Percentiles rank a stretch among this genome's conserved stretches.
Evolutionary conservation across 345 rosid species (phyloP).

Genomic region (Citropsis articulata): DNA sequence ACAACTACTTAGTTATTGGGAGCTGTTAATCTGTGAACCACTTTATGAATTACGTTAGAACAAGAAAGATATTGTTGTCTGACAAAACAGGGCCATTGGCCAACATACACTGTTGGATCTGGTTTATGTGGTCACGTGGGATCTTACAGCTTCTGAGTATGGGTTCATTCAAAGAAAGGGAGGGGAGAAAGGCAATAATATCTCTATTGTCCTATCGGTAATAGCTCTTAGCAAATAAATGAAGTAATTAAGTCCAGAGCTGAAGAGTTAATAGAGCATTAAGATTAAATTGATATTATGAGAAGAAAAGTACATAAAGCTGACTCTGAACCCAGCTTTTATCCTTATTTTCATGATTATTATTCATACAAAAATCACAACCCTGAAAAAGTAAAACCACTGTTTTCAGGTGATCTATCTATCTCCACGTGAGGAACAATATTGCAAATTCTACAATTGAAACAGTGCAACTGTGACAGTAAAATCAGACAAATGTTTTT

Average conservation of each 20-base stretch:
- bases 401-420: not conserved
- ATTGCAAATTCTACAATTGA: not conserved
- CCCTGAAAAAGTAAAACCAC: not conserved
- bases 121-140: not conserved
- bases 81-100: not conserved
- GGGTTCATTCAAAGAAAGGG: not conserved
- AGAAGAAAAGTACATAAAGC: not conserved
- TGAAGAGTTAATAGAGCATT: not conserved
- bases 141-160: not conserved
- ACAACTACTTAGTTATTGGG: not conserved
- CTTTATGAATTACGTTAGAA: not conserved
- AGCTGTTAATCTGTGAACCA: not conserved
- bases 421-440: not conserved
- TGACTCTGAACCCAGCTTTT: not conserved
- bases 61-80: not conserved
- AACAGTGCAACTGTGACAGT: not conserved
- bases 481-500: not conserved
- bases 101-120: not conserved
- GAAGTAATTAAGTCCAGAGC: not conserved
- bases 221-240: not conserved
- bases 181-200: not conserved
- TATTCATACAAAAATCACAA: not conserved
- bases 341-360: not conserved
- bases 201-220: not conserved
- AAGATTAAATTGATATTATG: not conserved